Percentiles rank a stretch among this genome's conserved stretches.
phyloP scores from a whole-genome alignment of 495 filamentous ascomycete species.

The Penicillium cataractarum region DNA sequence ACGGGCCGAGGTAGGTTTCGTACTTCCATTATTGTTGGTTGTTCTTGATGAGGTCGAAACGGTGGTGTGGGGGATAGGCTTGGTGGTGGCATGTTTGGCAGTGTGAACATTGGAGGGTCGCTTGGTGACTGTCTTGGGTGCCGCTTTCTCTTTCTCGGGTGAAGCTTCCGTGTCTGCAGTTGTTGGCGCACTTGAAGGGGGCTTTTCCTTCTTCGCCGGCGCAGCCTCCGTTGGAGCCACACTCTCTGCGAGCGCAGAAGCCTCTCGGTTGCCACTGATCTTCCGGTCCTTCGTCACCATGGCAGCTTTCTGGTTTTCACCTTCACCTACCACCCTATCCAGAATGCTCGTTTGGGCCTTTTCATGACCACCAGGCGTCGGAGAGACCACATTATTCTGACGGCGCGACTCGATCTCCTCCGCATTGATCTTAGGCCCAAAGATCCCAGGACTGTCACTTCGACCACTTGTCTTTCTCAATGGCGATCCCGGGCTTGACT shows the following conservation, averaged over 20 bases:
- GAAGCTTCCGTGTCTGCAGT: slow-evolving; percentile 15
- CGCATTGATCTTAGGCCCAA: slow-evolving; percentile 41
- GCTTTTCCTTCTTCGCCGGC: slow-evolving; percentile 25
- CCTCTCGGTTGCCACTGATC: slow-evolving; percentile 8
- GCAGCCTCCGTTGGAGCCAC: slow-evolving; percentile 17
- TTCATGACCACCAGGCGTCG: slow-evolving; percentile 28
- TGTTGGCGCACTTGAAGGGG: slow-evolving; percentile 15
- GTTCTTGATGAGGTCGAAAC: slow-evolving; percentile 31
- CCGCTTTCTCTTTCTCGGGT: slow-evolving; percentile 30
- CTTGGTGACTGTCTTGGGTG: slow-evolving; percentile 43
- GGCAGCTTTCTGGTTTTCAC: slow-evolving; percentile 4
- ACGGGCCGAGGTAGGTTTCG: slow-evolving; percentile 23
- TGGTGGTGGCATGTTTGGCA: slow-evolving; percentile 39
- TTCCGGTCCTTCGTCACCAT: slow-evolving; percentile 11
- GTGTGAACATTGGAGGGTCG: slow-evolving; percentile 45
- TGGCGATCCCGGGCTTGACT: slow-evolving; percentile 37
- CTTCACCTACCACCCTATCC: slow-evolving; percentile 16
- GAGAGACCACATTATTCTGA: slow-evolving; percentile 33
- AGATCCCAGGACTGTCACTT: slow-evolving; percentile 38
- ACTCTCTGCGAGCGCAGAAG: slow-evolving; percentile 10
- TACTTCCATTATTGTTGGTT: slow-evolving; percentile 19
- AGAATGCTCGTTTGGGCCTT: slow-evolving; percentile 22
- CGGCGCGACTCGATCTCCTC: slow-evolving; percentile 36
- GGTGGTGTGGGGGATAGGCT: slow-evolving; percentile 33
- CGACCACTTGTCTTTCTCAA: slow-evolving; percentile 41